These are phyloP conservation scores for Galerina marginata DNA, from an alignment of 768 basidiomycete species.

Conservation along the genomic window DNA sequence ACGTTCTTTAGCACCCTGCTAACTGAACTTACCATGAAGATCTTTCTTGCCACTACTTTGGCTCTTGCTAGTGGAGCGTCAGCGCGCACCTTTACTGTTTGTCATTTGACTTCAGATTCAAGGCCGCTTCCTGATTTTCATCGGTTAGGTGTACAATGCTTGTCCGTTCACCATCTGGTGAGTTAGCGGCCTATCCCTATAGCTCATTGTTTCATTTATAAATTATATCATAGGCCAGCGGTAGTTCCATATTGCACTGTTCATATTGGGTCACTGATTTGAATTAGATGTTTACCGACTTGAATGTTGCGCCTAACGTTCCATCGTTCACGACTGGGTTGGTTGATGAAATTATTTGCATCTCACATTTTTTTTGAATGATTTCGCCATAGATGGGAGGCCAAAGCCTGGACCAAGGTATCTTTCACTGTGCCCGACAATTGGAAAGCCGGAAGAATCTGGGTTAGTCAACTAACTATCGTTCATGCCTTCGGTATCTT, in stretches of 20 bases:
- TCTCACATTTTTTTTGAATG: background rate
- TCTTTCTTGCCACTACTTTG: background rate
- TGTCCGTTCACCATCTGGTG: conserved; percentile 74
- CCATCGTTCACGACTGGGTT: conserved; percentile 53
- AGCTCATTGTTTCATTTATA: background rate
- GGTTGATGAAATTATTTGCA: conserved; percentile 1
- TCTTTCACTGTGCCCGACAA: conserved; percentile 61
- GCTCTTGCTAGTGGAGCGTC: conserved; percentile 35
- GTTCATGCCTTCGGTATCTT: too few species aligned
- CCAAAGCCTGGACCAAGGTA: conserved; percentile 39
- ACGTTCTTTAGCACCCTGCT: background rate
- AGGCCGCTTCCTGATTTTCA: background rate
- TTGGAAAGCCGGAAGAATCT: conserved; percentile 68
- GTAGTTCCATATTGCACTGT: conserved; percentile 20
- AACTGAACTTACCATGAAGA: conserved; percentile 7
- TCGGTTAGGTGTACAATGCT: conserved; percentile 52
- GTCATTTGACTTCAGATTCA: background rate
- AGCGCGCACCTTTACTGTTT: conserved; percentile 57
- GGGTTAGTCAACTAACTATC: conserved; percentile 32
- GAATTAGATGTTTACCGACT: conserved; percentile 50
- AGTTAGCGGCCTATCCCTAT: conserved; percentile 8
- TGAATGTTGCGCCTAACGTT: conserved; percentile 49
- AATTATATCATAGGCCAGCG: conserved; percentile 36
- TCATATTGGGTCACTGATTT: background rate
- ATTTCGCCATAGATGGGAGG: conserved; percentile 42